Conservation (phyloP, 2,329 filamentous ascomycete species). For the Colletotrichum sp. region DNA sequence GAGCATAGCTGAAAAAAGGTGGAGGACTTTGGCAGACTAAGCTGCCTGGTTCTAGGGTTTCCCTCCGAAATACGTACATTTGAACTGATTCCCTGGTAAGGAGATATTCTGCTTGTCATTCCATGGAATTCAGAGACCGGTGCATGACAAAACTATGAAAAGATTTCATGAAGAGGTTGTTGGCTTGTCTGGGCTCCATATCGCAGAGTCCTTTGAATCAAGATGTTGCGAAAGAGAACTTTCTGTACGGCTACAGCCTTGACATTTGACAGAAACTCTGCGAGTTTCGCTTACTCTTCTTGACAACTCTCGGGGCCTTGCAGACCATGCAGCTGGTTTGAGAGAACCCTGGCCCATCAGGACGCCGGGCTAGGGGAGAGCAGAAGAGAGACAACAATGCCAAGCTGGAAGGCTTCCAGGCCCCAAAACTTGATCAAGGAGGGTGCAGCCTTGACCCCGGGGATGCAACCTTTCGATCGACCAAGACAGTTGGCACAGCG, state of each 20-base stretch:
- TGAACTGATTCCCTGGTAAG: background rate
- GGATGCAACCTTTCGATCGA: background rate
- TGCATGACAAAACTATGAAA: background rate
- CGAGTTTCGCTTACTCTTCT: background rate
- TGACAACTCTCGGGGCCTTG: background rate
- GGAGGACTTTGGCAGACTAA: background rate
- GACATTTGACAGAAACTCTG: background rate
- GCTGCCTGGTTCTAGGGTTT: background rate
- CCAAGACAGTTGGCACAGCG: background rate
- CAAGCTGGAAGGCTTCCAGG: background rate
- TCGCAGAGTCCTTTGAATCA: background rate
- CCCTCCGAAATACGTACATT: background rate
- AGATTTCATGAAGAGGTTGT: background rate
- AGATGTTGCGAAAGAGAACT: background rate
- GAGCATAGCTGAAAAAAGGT: background rate
- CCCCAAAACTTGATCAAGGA: background rate
- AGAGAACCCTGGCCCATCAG: background rate
- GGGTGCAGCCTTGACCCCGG: background rate
- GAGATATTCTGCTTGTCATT: background rate
- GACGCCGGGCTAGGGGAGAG: background rate
- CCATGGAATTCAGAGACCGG: background rate
- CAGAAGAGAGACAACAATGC: background rate
- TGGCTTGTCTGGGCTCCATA: background rate
- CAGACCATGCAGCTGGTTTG: background rate
- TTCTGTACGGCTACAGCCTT: background rate